Evolutionary conservation across 208 protist genomes (phyloP), one percentile per base, ranked within the genome.

Genomic region (Wallacemonas sp.): DNA sequence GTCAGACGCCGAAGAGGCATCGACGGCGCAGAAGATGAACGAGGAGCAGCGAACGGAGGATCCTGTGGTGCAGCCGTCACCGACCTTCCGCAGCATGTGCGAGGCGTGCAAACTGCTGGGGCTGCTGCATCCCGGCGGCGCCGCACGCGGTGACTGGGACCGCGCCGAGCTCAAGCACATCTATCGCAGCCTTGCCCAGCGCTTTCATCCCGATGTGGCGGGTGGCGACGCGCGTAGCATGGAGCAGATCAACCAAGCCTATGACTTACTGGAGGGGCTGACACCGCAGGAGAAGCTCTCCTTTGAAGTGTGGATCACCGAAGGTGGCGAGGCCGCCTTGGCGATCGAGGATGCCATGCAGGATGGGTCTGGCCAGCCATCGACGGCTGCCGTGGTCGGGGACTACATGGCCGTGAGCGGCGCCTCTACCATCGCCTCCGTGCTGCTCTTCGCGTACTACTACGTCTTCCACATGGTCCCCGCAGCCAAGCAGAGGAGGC

Each of bases 161-260:
- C 27, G 14, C 17, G 63, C 76, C 21, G 56, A 74, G n/a, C 23
- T 87, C 19, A 87, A 87, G 74, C 34, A 49, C 21, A 46, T 49
- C 6, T 87, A 83, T 56, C 76, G 73, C n/a, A 24, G 19, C 0
- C 60, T 87, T 6, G 81, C 78, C n/a, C 69, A 66, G 32, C 38
- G 49, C 39, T 41, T 70, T 26, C 79, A 85, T 65, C 79, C 79
- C 1, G 79, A 86, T 44, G 49, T 80, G 14, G 69, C 38, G 5
- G 76, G 73, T 9, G 76, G 76, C 16, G 61, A 74, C 63, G 61
- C 29, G 11, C 60, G 29, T 49, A 30, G 17, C 34, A 86, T 85
- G 80, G 80, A 82, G 72, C 63, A 30, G 8, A 66, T 86, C n/a
- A 80, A 79, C 68, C 61, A 56, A 0, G 70, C 80, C 17, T 80